A percentile compares a stretch with the other conserved stretches of the same genome.
These are phyloP conservation scores for Phytophthora cactorum DNA, from an alignment of 352 stramenopile species.

Conservation along the genomic window DNA sequence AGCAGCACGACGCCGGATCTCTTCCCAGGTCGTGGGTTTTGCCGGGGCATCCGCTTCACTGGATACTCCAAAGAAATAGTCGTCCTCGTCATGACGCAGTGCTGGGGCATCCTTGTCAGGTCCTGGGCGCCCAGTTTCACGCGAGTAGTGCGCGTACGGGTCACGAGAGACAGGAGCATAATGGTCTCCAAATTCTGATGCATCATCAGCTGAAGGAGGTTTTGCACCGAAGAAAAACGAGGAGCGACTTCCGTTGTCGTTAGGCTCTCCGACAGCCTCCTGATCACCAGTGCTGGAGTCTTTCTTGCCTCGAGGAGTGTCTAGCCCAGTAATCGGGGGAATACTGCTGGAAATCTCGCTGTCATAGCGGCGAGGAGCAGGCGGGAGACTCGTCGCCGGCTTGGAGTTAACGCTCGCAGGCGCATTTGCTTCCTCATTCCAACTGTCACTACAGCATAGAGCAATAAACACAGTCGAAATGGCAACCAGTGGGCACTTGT, in stretches of 20 bases:
- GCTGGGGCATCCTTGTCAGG: slow-evolving; percentile 17
- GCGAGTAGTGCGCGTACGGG: slow-evolving; percentile 39
- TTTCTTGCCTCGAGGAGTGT: slow-evolving; percentile 26
- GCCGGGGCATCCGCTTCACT: slow-evolving; percentile 26
- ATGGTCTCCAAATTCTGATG: slow-evolving; percentile 8
- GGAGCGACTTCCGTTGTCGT: slow-evolving; percentile 26
- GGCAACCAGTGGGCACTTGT: not conserved
- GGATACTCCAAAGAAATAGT: slow-evolving; percentile 53
- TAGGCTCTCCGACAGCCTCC: slow-evolving; percentile 31
- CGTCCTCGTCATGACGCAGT: slow-evolving; percentile 52
- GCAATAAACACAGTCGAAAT: not conserved
- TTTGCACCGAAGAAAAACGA: slow-evolving; percentile 67
- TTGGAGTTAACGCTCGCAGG: slow-evolving; percentile 17
- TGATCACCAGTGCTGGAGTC: slow-evolving; percentile 14
- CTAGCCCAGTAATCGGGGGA: slow-evolving; percentile 36
- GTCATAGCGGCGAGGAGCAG: slow-evolving; percentile 15
- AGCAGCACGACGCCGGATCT: slow-evolving; percentile 69
- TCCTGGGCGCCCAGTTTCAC: slow-evolving; percentile 11
- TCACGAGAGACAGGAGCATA: slow-evolving; percentile 47
- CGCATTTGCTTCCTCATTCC: slow-evolving; percentile 37
- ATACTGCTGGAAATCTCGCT: slow-evolving; percentile 25
- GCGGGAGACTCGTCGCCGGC: slow-evolving; percentile 12
- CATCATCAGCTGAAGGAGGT: slow-evolving; percentile 11
- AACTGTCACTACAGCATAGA: slow-evolving; percentile 50
- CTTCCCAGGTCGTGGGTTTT: slow-evolving; percentile 78